Percentiles rank a stretch among this genome's conserved stretches.
These are phyloP conservation scores for Pistacia atlantica DNA, from an alignment of 345 rosid genomes.

Conservation along the genomic window DNA sequence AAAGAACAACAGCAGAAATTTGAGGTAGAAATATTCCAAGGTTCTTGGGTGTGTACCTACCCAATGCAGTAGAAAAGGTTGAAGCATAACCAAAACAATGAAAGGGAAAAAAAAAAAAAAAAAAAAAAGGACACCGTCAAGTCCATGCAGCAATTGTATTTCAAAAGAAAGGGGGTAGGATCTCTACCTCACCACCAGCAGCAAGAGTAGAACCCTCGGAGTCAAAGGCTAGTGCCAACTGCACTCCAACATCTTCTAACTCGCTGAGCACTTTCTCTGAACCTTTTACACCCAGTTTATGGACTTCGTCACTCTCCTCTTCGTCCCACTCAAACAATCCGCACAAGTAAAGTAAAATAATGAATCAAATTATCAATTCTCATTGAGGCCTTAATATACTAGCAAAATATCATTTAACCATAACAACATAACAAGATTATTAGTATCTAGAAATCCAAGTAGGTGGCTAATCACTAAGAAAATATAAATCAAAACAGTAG, in stretches of 20 bases:
- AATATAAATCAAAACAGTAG: background rate
- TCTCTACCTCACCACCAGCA: constrained; percentile 81
- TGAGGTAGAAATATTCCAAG: background rate
- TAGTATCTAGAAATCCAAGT: background rate
- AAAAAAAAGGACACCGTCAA: background rate
- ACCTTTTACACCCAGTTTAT: constrained; percentile 44
- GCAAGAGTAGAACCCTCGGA: constrained; percentile 72
- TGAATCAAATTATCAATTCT: no score
- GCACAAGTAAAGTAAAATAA: no score
- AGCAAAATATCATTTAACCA: constrained; percentile 6
- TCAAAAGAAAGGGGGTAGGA: background rate
- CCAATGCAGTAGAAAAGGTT: background rate
- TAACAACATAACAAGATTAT: background rate
- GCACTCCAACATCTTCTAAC: constrained; percentile 71
- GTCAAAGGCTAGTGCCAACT: constrained; percentile 68
- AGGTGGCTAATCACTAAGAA: background rate
- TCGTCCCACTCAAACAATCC: no score
- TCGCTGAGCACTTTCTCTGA: constrained; percentile 56
- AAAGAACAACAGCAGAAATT: background rate
- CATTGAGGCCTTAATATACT: background rate
- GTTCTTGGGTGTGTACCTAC: background rate
- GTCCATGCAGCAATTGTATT: constrained; percentile 6
- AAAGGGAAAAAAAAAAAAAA: no score
- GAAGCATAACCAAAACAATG: background rate
- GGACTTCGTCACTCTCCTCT: constrained; percentile 35